phyloP scores from a whole-genome alignment of 805 yeast species.

The Saccharomyces cerevisiae region DNA sequence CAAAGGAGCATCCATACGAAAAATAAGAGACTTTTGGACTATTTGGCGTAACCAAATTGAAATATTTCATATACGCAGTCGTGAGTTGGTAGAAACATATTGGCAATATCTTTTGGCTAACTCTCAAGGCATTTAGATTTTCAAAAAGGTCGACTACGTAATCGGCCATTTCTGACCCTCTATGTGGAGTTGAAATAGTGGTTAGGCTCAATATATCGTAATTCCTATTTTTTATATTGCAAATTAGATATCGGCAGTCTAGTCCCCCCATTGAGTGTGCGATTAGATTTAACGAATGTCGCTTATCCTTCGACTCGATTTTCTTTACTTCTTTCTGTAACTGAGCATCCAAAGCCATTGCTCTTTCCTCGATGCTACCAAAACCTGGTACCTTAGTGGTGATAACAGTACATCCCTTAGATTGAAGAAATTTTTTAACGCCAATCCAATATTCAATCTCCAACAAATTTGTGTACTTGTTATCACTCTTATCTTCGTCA shows the following conservation, averaged over 20 bases:
- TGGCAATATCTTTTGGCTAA: conserved; percentile 23
- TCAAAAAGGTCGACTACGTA: conserved; percentile 37
- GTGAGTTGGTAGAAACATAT: conserved; percentile 58
- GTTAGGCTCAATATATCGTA: conserved; percentile 67
- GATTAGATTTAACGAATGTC: conserved; percentile 56
- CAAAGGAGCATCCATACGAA: conserved; percentile 73
- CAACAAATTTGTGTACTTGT: conserved; percentile 20
- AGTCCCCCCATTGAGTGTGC: conserved; percentile 96
- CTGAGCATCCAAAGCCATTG: conserved; percentile 45
- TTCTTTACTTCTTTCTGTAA: conserved; percentile 31
- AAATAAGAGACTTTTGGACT: conserved; percentile 61
- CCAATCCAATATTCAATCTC: conserved; percentile 76
- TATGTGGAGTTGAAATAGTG: conserved; percentile 83
- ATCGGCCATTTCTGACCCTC: conserved; percentile 79
- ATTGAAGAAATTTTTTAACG: conserved; percentile 50
- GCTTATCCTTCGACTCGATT: conserved; percentile 21
- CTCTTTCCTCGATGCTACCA: conserved; percentile 65
- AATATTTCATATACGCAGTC: conserved; percentile 40
- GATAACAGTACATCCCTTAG: conserved; percentile 57
- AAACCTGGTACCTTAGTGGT: conserved; percentile 78
- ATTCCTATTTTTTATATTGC: conserved; percentile 39
- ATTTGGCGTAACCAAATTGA: conserved; percentile 46
- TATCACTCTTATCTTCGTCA: conserved; percentile 2
- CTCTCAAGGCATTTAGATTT: conserved; percentile 23
- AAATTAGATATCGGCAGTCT: conserved; percentile 70